Conservation (phyloP, 2,329 filamentous ascomycete genomes). For the Escovopsis sp. region DNA sequence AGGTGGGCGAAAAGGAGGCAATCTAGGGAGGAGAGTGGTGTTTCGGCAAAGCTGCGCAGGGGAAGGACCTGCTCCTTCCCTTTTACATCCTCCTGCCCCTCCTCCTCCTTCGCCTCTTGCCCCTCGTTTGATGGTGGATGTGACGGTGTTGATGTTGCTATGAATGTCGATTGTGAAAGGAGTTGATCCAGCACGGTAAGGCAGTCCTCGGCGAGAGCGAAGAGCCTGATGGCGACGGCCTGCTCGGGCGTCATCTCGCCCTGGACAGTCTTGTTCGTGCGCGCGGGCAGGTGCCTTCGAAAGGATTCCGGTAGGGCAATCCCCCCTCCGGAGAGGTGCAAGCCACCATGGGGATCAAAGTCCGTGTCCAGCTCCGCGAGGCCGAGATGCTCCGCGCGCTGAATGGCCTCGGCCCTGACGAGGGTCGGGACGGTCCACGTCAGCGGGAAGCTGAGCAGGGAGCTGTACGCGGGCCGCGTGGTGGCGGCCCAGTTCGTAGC, state of each 20-base stretch:
- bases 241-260: slow-evolving; percentile 54
- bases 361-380: slow-evolving; percentile 54
- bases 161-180: slow-evolving; percentile 7
- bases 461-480: slow-evolving; percentile 68
- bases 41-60: slow-evolving; percentile 15
- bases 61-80: not conserved
- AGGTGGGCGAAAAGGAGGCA: slow-evolving; percentile 72
- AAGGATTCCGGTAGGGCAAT: slow-evolving; percentile 25
- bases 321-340: slow-evolving; percentile 22
- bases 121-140: not conserved
- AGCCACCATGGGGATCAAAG: slow-evolving; percentile 22
- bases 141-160: too few relatives aligned
- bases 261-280: slow-evolving; percentile 40
- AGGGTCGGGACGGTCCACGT: slow-evolving; percentile 73
- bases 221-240: slow-evolving; percentile 58
- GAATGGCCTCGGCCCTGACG: slow-evolving; percentile 53
- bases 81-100: not conserved
- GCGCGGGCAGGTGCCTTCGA: slow-evolving; percentile 19
- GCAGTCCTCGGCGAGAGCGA: slow-evolving; percentile 54
- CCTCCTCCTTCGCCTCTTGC: slow-evolving; percentile 1
- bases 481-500: slow-evolving; percentile 68
- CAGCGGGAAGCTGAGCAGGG: slow-evolving; percentile 68
- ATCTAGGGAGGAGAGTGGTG: slow-evolving; percentile 36
- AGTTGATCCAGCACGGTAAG: slow-evolving; percentile 55
- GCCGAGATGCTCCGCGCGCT: slow-evolving; percentile 53